Percentiles rank a stretch among this genome's conserved stretches.
phyloP scores from a whole-genome alignment of 345 rosid genomes.

The Trapa incisa region DNA sequence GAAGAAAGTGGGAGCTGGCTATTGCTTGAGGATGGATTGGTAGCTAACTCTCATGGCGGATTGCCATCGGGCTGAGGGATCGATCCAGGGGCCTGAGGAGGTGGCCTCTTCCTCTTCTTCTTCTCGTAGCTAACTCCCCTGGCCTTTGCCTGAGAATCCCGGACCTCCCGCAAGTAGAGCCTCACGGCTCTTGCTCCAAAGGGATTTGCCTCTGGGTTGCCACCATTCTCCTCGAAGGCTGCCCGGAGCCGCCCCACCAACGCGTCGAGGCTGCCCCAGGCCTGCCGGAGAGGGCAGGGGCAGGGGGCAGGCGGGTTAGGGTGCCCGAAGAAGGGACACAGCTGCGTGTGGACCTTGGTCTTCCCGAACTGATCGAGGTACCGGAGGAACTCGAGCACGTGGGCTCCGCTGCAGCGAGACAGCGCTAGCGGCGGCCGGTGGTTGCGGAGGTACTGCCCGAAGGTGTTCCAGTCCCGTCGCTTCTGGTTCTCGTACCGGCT shows the following conservation, averaged over 20 bases:
- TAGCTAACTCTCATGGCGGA: slow-evolving; percentile 8
- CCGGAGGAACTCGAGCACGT: slow-evolving; percentile 84
- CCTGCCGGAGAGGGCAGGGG: slow-evolving; percentile 93
- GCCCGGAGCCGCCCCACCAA: slow-evolving; percentile 92
- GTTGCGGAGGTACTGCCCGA: slow-evolving; percentile 82
- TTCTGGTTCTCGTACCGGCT: slow-evolving; percentile 94
- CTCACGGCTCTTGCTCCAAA: slow-evolving; percentile 92
- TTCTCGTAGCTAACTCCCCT: slow-evolving; percentile 91
- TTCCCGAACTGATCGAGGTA: slow-evolving; percentile 90
- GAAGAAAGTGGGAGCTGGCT: neutral
- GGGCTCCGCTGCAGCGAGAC: slow-evolving; percentile 84
- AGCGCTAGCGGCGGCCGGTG: slow-evolving; percentile 83
- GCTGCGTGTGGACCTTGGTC: slow-evolving; percentile 75
- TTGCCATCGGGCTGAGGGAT: neutral
- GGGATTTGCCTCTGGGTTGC: slow-evolving; percentile 86
- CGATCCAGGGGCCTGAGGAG: slow-evolving; percentile 21
- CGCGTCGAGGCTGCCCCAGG: slow-evolving; percentile 95
- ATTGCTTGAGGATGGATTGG: slow-evolving; percentile 15
- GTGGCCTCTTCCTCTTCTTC: slow-evolving; percentile 69
- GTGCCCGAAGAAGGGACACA: slow-evolving; percentile 86
- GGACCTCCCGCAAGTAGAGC: slow-evolving; percentile 81
- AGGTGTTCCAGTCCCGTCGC: slow-evolving; percentile 94
- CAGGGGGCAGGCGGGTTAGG: slow-evolving; percentile 94
- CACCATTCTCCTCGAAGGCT: slow-evolving; percentile 91
- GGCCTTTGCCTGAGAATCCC: slow-evolving; percentile 81